phyloP scores from a whole-genome alignment of 1,284 basidiomycete genomes.

The Volvariella surrecta region DNA sequence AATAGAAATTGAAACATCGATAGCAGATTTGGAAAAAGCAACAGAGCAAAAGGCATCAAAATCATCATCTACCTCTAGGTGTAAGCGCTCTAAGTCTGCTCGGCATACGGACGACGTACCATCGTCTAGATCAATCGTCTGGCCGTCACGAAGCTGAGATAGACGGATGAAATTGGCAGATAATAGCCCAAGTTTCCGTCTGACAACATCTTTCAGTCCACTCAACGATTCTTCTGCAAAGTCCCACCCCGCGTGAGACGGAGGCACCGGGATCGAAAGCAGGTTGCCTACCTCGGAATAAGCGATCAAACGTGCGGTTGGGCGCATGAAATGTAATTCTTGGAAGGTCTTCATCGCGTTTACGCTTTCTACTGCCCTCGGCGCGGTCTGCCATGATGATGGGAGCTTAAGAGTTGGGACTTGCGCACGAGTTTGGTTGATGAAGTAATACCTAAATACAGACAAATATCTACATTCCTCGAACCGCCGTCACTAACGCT shows the following conservation, averaged over 20 bases:
- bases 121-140: conserved; percentile 59
- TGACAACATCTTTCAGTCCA: conserved; percentile 45
- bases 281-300: conserved; percentile 47
- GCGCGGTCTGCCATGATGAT: conserved; percentile 6
- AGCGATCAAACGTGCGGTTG: conserved; percentile 46
- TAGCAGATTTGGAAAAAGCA: conserved; percentile 23
- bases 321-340: conserved; percentile 47
- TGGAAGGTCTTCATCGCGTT: conserved; percentile 34
- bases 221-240: conserved; percentile 47
- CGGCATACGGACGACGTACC: conserved; percentile 31
- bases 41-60: conserved; percentile 59
- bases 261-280: neutral
- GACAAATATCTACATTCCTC: conserved; percentile 17
- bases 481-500: conserved; percentile 11
- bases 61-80: conserved; percentile 49
- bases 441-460: conserved; percentile 16
- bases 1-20: conserved; percentile 13
- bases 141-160: conserved; percentile 45
- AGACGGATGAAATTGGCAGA: conserved; percentile 34
- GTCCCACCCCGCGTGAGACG: conserved; percentile 1
- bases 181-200: conserved; percentile 49
- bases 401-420: conserved; percentile 4
- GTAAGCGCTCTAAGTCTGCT: neutral
- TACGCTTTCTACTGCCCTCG: conserved; percentile 34
- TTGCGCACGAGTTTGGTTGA: conserved; percentile 9